Evolutionary conservation across 208 protist species (phyloP).

Genomic region (Trypanosoma melophagium): DNA sequence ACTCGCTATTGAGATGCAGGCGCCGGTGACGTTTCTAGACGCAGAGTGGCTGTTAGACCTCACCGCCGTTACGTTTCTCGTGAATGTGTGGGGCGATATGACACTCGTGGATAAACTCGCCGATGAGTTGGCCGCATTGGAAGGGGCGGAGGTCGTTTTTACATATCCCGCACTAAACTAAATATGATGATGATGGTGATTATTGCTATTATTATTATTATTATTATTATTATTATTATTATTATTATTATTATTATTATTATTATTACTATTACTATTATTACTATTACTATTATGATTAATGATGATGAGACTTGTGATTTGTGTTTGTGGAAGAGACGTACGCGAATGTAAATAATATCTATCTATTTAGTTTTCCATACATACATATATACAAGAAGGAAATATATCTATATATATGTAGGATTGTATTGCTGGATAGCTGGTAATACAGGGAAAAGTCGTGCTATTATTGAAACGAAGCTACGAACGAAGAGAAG

Average conservation of each 20-base stretch:
- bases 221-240: slow-evolving; percentile 16
- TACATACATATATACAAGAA: too few species aligned
- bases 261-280: slow-evolving; percentile 14
- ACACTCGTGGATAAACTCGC: slow-evolving; percentile 56
- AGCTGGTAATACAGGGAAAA: too few species aligned
- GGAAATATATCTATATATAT: background rate
- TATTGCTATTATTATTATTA: slow-evolving; percentile 5
- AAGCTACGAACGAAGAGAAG: too few species aligned
- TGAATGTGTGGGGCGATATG: slow-evolving; percentile 63
- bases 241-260: slow-evolving; percentile 12
- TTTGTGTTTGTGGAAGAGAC: too few species aligned
- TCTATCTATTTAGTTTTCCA: too few species aligned
- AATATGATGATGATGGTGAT: background rate
- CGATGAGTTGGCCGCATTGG: slow-evolving; percentile 64
- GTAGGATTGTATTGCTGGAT: background rate
- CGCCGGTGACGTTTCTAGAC: slow-evolving; percentile 67
- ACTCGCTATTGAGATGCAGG: slow-evolving; percentile 51
- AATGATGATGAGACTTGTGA: background rate
- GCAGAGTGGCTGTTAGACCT: slow-evolving; percentile 85
- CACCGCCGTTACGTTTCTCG: slow-evolving; percentile 79
- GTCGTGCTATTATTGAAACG: too few species aligned
- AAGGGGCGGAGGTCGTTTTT: slow-evolving; percentile 84
- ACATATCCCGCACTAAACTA: slow-evolving; percentile 53
- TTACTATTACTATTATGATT: slow-evolving; percentile 4
- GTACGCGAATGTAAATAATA: too few species aligned